These are phyloP conservation scores for Colletotrichum acutatum DNA, from an alignment of 2,329 filamentous ascomycete genomes.

Conservation along the genomic window DNA sequence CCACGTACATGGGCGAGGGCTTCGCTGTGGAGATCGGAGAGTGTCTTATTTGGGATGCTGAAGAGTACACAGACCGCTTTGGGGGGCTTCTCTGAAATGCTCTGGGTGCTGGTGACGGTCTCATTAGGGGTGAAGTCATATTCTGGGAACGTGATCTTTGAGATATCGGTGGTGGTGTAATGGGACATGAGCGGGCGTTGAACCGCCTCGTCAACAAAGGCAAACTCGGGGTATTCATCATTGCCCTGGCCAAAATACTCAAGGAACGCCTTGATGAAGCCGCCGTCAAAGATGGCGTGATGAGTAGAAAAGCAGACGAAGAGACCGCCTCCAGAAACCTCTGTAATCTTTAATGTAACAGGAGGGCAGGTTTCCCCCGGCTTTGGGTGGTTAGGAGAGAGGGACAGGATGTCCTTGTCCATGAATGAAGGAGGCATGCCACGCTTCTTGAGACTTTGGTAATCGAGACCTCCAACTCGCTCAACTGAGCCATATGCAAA, in stretches of 20 bases:
- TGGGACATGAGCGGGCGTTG: background rate
- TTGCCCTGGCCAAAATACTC: slow-evolving; percentile 13
- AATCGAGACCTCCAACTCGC: background rate
- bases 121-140: slow-evolving; percentile 9
- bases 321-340: background rate
- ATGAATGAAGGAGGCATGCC: slow-evolving; percentile 8
- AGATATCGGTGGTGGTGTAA: background rate
- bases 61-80: background rate
- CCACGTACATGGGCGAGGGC: background rate
- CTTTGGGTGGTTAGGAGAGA: slow-evolving; percentile 20
- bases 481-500: background rate
- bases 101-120: background rate
- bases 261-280: slow-evolving; percentile 19
- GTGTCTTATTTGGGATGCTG: background rate
- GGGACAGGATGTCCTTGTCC: slow-evolving; percentile 24
- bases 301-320: slow-evolving; percentile 50
- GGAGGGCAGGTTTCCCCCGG: slow-evolving; percentile 20
- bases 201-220: background rate
- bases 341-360: slow-evolving; percentile 6
- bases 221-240: background rate
- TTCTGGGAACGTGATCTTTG: background rate
- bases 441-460: background rate
- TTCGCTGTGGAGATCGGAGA: background rate
- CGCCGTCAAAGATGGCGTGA: slow-evolving; percentile 44
- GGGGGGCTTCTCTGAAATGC: background rate